phyloP scores from a whole-genome alignment of 345 rosid species.

The Arabis alpina region DNA sequence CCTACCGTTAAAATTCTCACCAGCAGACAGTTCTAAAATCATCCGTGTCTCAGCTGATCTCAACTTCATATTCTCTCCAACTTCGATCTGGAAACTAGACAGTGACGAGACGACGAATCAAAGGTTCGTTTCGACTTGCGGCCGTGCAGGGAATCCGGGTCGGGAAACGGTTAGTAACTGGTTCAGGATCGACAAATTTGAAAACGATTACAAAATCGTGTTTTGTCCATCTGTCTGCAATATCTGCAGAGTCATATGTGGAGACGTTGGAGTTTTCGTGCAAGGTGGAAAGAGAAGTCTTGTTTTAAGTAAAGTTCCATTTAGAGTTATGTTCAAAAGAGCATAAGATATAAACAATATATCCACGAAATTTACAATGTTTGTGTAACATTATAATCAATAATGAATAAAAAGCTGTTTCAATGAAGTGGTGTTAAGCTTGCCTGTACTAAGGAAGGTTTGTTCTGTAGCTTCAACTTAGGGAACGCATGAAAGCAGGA shows the following conservation, averaged over 20 bases:
- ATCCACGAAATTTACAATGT: slow-evolving; percentile 7
- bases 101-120: slow-evolving; percentile 48
- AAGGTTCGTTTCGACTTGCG: slow-evolving; percentile 55
- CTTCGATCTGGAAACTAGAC: slow-evolving; percentile 54
- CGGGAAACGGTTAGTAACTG: slow-evolving; percentile 51
- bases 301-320: slow-evolving; percentile 58
- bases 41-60: slow-evolving; percentile 41
- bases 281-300: slow-evolving; percentile 54
- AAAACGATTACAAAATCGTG: slow-evolving; percentile 55
- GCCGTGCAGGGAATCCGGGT: slow-evolving; percentile 67
- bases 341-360: slow-evolving; percentile 38
- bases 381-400: neutral
- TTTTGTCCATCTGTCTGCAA: slow-evolving; percentile 69
- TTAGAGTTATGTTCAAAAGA: slow-evolving; percentile 58
- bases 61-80: slow-evolving; percentile 52
- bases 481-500: slow-evolving; percentile 67
- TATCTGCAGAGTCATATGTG: slow-evolving; percentile 55
- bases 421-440: neutral
- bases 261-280: slow-evolving; percentile 58
- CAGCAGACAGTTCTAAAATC: slow-evolving; percentile 29
- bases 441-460: no score
- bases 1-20: slow-evolving; percentile 33
- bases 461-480: no score
- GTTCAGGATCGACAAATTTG: slow-evolving; percentile 64
- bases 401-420: neutral